Percentiles rank a stretch among this genome's conserved stretches.
Evolutionary conservation across 2,329 filamentous ascomycete species (phyloP).

Genomic region (Cercospora berteroae): DNA sequence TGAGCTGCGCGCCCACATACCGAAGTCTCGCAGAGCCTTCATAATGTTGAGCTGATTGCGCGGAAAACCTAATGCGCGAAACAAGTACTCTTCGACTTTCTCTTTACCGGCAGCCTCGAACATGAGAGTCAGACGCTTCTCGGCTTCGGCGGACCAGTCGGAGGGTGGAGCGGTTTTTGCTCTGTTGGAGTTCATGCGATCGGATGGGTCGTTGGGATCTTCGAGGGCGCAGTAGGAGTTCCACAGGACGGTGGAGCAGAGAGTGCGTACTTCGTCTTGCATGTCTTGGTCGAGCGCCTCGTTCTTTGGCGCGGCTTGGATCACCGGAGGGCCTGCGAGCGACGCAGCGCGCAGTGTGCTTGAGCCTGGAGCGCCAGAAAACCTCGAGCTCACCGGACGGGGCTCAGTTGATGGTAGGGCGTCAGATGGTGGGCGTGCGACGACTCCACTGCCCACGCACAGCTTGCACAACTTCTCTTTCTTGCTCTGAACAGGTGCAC

Average conservation of each 20-base stretch:
- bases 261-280: conserved; percentile 19
- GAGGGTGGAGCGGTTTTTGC: conserved; percentile 4
- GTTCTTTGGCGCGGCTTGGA: not conserved
- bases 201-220: not conserved
- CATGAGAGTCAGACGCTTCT: conserved; percentile 15
- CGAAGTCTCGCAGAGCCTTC: conserved; percentile 19
- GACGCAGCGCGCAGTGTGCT: not conserved
- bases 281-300: conserved; percentile 11
- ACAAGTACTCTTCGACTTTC: conserved; percentile 11
- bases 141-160: conserved; percentile 20
- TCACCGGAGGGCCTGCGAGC: not conserved
- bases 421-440: not conserved
- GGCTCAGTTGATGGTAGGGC: not conserved
- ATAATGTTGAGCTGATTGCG: conserved; percentile 16
- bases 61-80: conserved; percentile 14
- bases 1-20: conserved; percentile 4
- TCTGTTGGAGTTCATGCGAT: not conserved
- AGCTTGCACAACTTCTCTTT: conserved; percentile 2
- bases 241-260: conserved; percentile 23
- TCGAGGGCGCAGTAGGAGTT: conserved; percentile 18
- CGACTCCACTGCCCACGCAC: not conserved
- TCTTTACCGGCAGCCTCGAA: conserved; percentile 17
- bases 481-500: not conserved
- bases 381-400: not conserved
- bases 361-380: not conserved